These are phyloP conservation scores for Podosphaera fusca DNA, from an alignment of 2,329 filamentous ascomycete genomes.

Conservation along the genomic window DNA sequence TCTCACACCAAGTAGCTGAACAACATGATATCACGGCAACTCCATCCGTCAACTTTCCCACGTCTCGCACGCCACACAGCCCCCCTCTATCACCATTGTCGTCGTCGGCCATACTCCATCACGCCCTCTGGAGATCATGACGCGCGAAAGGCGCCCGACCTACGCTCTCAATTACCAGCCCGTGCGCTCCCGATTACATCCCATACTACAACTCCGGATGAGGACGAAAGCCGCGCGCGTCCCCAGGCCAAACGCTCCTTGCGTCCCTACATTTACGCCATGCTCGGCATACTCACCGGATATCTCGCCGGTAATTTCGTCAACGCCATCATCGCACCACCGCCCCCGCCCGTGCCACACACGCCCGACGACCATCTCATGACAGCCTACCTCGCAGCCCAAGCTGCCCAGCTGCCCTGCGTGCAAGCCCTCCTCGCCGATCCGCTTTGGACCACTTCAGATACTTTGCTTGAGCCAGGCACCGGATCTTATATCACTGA, in stretches of 20 bases:
- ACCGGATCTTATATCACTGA: slow-evolving; percentile 18
- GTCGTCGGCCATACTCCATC: not conserved
- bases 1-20: not conserved
- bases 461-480: slow-evolving; percentile 5
- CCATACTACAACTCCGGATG: not conserved
- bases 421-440: slow-evolving; percentile 24
- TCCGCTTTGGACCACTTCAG: slow-evolving; percentile 17
- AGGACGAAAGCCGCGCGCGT: not conserved
- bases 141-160: slow-evolving; percentile 2
- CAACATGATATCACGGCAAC: not conserved
- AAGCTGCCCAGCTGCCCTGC: slow-evolving; percentile 24
- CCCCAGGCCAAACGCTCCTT: slow-evolving; percentile 11
- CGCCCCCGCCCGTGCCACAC: slow-evolving; percentile 19
- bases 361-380: slow-evolving; percentile 21
- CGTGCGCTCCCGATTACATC: not conserved
- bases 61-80: not conserved
- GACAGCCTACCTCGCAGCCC: slow-evolving; percentile 19
- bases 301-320: slow-evolving; percentile 18
- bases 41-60: not conserved
- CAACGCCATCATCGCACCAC: slow-evolving; percentile 22
- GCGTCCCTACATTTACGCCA: slow-evolving; percentile 14
- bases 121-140: too few relatives aligned
- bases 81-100: too few relatives aligned
- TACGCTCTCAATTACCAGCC: slow-evolving; percentile 12
- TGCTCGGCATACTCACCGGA: slow-evolving; percentile 21